Evolutionary conservation across 306 rosid genomes (phyloP), one percentile per base, ranked within the genome.

Genomic region (Vigna unguiculata): DNA sequence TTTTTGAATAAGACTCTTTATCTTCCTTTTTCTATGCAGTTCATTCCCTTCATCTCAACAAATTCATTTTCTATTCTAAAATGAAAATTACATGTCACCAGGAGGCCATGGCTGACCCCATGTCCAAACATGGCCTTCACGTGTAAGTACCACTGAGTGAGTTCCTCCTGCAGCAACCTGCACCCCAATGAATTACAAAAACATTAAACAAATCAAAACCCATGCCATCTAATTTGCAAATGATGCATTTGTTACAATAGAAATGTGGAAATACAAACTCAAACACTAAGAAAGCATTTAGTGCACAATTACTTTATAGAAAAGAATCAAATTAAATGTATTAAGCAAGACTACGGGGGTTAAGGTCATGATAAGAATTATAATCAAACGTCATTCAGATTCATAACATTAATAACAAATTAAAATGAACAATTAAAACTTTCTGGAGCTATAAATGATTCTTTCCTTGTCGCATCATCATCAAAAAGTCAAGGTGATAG

Each of bases 31-130:
- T 25, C 69, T 60, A 43, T 41, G 36, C 49, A 54, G 13, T 16
- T 43, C 58, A 55, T 55, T 28, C 48, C 38, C 43, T 32, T 46
- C 15, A 58, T 78, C 62, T 46, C 70, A 58, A 69, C 20, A 69
- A 69, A 5, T 60, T 14, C 57, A 9, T 67, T 68, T n/a, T 41
- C 46, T 19, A 15, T 15, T 11, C 54, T 32, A 49, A 57, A 12
- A 46, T 14, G 46, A 61, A 51, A 40, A 4, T 62, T 91, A 96
- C 99, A 96, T 96, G 86, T 96, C 98, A 63, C 99, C 99, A 10
- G 99, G 99, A 69, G 99, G 99, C 99, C 99, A 96, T 13, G 98
- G 99, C 73, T 96, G 99, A 85, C 99, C 99, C 99, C 99, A 96
- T 30, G 96, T 91, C 99, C 99, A 96, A 66, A 96, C 98, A 57